Evolutionary conservation across 2,329 filamentous ascomycete genomes (phyloP).

Genomic region (Trichoderma arundinaceum): DNA sequence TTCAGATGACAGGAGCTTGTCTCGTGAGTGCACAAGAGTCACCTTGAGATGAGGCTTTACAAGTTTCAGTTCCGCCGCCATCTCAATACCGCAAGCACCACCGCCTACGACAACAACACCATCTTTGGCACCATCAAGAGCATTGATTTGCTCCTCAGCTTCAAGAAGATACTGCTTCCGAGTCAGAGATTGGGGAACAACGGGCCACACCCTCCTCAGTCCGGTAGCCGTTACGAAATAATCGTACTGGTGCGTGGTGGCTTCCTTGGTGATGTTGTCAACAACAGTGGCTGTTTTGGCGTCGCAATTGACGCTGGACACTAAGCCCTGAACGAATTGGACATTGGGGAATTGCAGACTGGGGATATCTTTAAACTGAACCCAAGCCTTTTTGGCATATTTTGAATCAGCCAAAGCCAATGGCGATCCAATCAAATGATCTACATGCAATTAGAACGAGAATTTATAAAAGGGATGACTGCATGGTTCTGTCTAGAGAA

Average conservation of each 20-base stretch:
- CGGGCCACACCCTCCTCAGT: constrained; percentile 71
- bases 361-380: constrained; percentile 69
- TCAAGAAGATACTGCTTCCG: constrained; percentile 69
- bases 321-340: constrained; percentile 68
- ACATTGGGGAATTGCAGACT: constrained; percentile 68
- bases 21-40: constrained; percentile 76
- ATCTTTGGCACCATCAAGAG: constrained; percentile 56
- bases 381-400: constrained; percentile 73
- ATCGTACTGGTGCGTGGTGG: constrained; percentile 65
- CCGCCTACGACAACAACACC: constrained; percentile 77
- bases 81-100: constrained; percentile 79
- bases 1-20: constrained; percentile 74
- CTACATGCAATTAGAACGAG: constrained; percentile 48
- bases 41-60: constrained; percentile 68
- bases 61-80: constrained; percentile 77
- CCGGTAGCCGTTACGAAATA: constrained; percentile 77
- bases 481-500: too few relatives aligned
- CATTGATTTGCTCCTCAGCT: constrained; percentile 62
- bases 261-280: constrained; percentile 52
- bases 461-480: not conserved
- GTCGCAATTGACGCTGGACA: constrained; percentile 64
- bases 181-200: constrained; percentile 70
- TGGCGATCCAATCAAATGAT: constrained; percentile 77
- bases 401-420: constrained; percentile 69
- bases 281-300: constrained; percentile 64